Evolutionary conservation across 345 rosid genomes (phyloP).

Genomic region (Sisymbrium irio): DNA sequence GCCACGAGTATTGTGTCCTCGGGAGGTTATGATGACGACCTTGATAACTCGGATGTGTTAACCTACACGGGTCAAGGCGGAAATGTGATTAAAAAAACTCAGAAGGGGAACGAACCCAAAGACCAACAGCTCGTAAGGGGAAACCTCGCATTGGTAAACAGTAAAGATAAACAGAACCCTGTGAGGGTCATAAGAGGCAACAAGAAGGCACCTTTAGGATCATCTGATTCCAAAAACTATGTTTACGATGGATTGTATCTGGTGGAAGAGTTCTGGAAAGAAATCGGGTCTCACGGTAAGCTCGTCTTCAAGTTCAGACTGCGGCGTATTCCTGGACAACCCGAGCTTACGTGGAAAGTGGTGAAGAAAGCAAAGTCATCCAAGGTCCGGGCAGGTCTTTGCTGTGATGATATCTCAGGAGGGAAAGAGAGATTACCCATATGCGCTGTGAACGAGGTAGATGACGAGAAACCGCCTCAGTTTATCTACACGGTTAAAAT

Average conservation of each 20-base stretch:
- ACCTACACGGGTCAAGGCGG: conserved; percentile 85
- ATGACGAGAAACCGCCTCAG: conserved; percentile 64
- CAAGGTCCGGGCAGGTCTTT: conserved; percentile 56
- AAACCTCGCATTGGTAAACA: conserved; percentile 73
- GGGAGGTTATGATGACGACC: conserved; percentile 68
- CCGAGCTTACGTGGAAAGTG: conserved; percentile 79
- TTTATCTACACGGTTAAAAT: conserved; percentile 54
- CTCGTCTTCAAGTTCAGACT: conserved; percentile 64
- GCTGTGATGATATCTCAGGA: conserved; percentile 61
- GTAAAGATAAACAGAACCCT: conserved; percentile 49
- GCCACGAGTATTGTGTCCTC: conserved; percentile 82
- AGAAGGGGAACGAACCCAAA: conserved; percentile 46
- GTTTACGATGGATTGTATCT: conserved; percentile 75
- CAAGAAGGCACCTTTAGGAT: too few relatives aligned
- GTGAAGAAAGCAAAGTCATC: conserved; percentile 49
- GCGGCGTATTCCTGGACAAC: conserved; percentile 64
- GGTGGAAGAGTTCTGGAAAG: conserved; percentile 63
- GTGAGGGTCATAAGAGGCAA: conserved; percentile 85
- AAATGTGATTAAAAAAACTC: conserved; percentile 43
- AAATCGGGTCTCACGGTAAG: conserved; percentile 66
- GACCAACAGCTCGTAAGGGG: conserved; percentile 81
- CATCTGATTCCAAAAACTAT: conserved; percentile 53
- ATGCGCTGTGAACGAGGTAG: conserved; percentile 67
- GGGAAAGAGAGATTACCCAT: conserved; percentile 59
- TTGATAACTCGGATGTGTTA: conserved; percentile 64